Base-by-base conservation (phyloP, 345 rosid species). In the Eucalyptus guilfoylei region DNA sequence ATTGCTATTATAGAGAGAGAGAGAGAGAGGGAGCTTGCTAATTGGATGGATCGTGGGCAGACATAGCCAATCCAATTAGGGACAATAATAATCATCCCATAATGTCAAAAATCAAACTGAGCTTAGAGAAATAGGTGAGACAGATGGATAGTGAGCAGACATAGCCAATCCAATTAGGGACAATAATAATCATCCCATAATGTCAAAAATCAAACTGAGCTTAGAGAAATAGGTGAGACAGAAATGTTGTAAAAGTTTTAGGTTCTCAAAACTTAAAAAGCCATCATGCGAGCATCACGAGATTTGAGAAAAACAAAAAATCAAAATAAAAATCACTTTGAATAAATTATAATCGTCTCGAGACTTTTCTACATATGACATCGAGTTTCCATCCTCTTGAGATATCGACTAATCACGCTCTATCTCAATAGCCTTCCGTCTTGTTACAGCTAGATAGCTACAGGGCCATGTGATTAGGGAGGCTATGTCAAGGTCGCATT, bases 271-370 rank as follows among this genome's bases (percentile, higher is more conserved):
- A 15, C 40, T n/a, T 4, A 14, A 64, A 14, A 64, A 64, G 17
- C 28, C 69, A 62, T 28, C 2, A 28, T 28, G 11, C 0, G 19
- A 7, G 10, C 21, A 1, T 64, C 15, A 8, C 23, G 4, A 14
- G 4, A 67, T 67, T n/a, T 3, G 5, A 67, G 21, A 67, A 67
- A 67, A n/a, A 10, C 9, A 16, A 67, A 67, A 64, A 64, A 2
- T n/a, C 2, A n/a, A 62, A 62, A 62, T 14, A 30, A 62, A 14
- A 62, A 32, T 13, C 37, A 8, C 34, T 62, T 13, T 14, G 16
- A 62, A 30, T 6, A 67, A 67, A 32, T 32, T 15, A 3, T 67
- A 32, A 15, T 15, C 23, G 2, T 52, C 58, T 52, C 26, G 58
- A 52, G 2, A 52, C 23, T 34, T 9, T 34, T 69, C 7, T 34